phyloP scores from a whole-genome alignment of 768 basidiomycete species.

The Ramaria sp. region DNA sequence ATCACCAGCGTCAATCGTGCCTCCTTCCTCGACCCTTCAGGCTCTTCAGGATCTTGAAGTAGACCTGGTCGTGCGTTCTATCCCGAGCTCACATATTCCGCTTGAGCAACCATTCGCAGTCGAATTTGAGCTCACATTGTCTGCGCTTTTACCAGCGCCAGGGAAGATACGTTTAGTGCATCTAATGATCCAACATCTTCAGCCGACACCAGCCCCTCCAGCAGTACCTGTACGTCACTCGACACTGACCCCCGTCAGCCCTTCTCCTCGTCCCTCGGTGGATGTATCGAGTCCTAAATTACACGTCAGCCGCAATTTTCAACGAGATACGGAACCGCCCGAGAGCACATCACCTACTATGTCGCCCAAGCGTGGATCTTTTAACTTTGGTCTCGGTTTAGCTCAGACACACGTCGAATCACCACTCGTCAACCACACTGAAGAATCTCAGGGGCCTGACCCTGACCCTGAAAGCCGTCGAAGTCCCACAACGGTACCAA shows the following conservation, averaged over 20 bases:
- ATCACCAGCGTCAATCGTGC: conserved; percentile 12
- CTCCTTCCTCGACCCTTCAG: conserved; percentile 14
- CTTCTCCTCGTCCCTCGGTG: conserved; percentile 22
- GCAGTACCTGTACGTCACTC: conserved; percentile 11
- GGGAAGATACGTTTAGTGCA: conserved; percentile 29
- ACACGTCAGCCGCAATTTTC: background rate
- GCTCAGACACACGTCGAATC: background rate
- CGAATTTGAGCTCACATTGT: conserved; percentile 40
- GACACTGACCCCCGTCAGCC: conserved; percentile 10
- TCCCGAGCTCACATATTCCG: conserved; percentile 31
- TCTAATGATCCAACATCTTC: conserved; percentile 59
- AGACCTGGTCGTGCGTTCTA: conserved; percentile 42
- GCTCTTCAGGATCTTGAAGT: conserved; percentile 37
- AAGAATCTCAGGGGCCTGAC: conserved; percentile 28
- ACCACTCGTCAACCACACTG: background rate
- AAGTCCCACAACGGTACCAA: background rate
- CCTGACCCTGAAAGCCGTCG: conserved; percentile 15
- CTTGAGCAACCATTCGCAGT: conserved; percentile 55
- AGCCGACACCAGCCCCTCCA: conserved; percentile 25
- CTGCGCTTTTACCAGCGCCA: conserved; percentile 30
- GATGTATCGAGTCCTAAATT: background rate
- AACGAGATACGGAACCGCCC: background rate
- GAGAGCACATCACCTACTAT: background rate
- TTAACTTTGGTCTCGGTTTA: background rate
- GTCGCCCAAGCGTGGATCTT: background rate